Conservation (phyloP, 371 early-diverging fungal species). For the Rhizopus delemar region DNA sequence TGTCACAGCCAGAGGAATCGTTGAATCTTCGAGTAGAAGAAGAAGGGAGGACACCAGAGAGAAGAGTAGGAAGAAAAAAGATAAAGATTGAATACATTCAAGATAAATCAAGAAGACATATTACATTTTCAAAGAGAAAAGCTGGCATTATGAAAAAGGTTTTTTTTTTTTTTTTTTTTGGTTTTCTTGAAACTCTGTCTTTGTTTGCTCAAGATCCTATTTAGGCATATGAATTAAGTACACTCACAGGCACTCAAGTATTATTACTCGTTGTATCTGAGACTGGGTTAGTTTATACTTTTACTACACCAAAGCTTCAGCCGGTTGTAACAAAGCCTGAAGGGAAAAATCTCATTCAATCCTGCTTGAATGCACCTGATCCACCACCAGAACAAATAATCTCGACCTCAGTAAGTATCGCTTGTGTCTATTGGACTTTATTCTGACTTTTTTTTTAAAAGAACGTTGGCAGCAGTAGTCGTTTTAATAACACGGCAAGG, state of each 20-base stretch:
- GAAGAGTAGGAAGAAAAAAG: slow-evolving; percentile 80
- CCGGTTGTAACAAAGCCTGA: slow-evolving; percentile 91
- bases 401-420: slow-evolving; percentile 16
- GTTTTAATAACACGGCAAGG: background rate
- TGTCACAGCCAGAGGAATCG: background rate
- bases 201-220: background rate
- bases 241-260: slow-evolving; percentile 96
- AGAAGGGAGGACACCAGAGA: slow-evolving; percentile 46
- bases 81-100: slow-evolving; percentile 94
- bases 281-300: slow-evolving; percentile 96
- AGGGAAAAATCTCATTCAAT: slow-evolving; percentile 89
- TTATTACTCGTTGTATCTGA: slow-evolving; percentile 93
- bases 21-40: slow-evolving; percentile 14
- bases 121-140: slow-evolving; percentile 96
- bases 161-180: slow-evolving; percentile 6
- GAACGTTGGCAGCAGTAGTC: background rate
- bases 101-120: slow-evolving; percentile 89
- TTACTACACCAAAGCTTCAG: slow-evolving; percentile 94
- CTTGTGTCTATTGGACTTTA: background rate
- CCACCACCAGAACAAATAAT: slow-evolving; percentile 7
- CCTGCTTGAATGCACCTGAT: slow-evolving; percentile 86
- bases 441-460: slow-evolving; percentile 1
- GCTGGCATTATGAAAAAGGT: slow-evolving; percentile 98
- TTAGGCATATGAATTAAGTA: slow-evolving; percentile 91
- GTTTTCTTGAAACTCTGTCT: background rate